phyloP scores from a whole-genome alignment of 78 protist species.

The Dictyostelium firmibasis region DNA sequence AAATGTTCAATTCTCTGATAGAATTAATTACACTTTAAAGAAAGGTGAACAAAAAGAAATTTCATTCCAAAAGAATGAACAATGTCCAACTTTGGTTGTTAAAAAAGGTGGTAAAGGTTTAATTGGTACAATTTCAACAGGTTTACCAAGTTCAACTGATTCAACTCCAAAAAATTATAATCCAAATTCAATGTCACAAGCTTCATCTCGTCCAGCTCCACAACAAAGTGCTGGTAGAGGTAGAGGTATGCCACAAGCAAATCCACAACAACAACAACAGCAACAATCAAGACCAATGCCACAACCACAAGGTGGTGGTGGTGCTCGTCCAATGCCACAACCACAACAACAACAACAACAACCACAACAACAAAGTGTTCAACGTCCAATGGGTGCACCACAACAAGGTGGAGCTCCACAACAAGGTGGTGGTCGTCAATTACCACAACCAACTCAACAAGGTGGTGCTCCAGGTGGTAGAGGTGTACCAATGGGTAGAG shows the following conservation, averaged over 20 bases:
- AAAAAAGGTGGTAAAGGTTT: conserved; percentile 81
- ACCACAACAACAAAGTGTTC: conserved; percentile 8
- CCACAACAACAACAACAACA: neutral
- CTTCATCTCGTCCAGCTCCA: conserved; percentile 8
- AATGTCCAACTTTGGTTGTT: conserved; percentile 3
- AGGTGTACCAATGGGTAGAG: conserved; percentile 18
- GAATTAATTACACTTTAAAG: conserved; percentile 65
- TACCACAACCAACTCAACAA: conserved; percentile 22
- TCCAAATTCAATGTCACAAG: conserved; percentile 48
- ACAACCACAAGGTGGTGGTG: conserved; percentile 25
- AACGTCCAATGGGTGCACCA: conserved; percentile 50
- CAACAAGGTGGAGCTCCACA: conserved; percentile 38
- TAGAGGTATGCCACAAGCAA: conserved; percentile 19
- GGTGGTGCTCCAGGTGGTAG: neutral
- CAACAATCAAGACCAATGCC: neutral
- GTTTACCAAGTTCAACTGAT: conserved; percentile 79
- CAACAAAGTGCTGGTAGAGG: conserved; percentile 39
- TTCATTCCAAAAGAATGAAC: conserved; percentile 53
- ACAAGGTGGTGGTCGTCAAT: neutral
- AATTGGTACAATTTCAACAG: conserved; percentile 62
- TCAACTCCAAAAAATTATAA: conserved; percentile 82
- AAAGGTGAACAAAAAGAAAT: conserved; percentile 71
- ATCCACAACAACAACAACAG: conserved; percentile 30
- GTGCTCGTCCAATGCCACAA: neutral
- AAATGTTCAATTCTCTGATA: conserved; percentile 66